phyloP scores from a whole-genome alignment of 371 early-diverging fungal species.

The Mortierella sp. region DNA sequence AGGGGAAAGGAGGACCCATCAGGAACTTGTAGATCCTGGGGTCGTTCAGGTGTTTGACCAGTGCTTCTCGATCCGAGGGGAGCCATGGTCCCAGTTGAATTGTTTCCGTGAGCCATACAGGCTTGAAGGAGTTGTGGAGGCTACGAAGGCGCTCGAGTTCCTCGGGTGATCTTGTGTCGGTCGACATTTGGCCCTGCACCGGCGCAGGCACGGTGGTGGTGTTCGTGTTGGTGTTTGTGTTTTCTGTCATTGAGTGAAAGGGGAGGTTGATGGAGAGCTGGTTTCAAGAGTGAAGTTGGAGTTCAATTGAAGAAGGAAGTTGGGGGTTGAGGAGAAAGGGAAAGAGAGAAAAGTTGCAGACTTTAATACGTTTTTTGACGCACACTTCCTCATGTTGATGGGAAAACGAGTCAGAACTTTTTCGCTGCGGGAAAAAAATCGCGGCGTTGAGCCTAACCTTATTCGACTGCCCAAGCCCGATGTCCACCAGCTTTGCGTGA shows the following conservation, averaged over 20 bases:
- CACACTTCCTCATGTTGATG: not conserved
- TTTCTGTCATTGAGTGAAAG: not conserved
- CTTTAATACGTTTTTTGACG: not conserved
- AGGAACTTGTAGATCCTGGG: slow-evolving; percentile 22
- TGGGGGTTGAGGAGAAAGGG: not conserved
- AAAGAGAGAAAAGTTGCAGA: not conserved
- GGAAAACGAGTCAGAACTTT: no score
- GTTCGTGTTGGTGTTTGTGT: not conserved
- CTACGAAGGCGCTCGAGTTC: slow-evolving; percentile 20
- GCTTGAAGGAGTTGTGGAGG: slow-evolving; percentile 31
- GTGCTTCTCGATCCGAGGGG: slow-evolving; percentile 30
- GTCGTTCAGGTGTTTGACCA: slow-evolving; percentile 36
- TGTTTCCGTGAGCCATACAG: slow-evolving; percentile 48
- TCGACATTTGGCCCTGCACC: not conserved
- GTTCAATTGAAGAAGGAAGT: not conserved
- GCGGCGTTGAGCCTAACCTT: no score
- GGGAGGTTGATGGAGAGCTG: not conserved
- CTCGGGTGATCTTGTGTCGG: slow-evolving; percentile 21
- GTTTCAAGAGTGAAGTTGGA: no score
- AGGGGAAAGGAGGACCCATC: slow-evolving; percentile 44
- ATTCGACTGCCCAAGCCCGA: no score
- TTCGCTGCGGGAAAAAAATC: no score
- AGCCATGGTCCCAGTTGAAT: slow-evolving; percentile 35
- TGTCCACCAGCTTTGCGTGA: not conserved
- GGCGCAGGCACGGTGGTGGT: not conserved